Evolutionary conservation across 2,329 filamentous ascomycete species (phyloP), one percentile per base, ranked within the genome.

Genomic region (Talaromyces verruculosus): DNA sequence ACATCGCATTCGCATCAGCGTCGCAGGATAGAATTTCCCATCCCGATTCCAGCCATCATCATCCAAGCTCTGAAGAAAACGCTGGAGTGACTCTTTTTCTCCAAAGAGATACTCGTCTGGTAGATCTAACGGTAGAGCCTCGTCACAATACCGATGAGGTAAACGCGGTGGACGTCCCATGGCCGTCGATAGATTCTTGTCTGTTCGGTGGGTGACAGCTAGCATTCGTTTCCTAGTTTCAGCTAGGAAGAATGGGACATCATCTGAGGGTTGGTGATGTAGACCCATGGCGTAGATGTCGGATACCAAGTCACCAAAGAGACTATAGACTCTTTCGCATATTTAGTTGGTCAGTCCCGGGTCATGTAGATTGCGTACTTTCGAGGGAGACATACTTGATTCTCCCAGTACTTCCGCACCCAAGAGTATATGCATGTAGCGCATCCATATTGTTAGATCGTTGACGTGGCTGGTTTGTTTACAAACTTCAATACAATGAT

Each of bases 151-250:
- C 11, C 68, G 67, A 64, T 69, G 69, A 22, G 69, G 70, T 11
- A 75, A 68, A 5, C 71, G 66, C 1, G 73, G 73, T n/a, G 73
- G 73, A 28, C 73, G 68, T 25, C 72, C 72, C 6, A 74, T 59
- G 47, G 73, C 70, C 5, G 70, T 74, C 2, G 73, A 68, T 17
- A 74, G 64, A 22, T 67, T 71, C 63, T 74, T 75, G 61, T 75
- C 74, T 11, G 68, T 58, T 22, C 65, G 69, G 45, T 73, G 72
- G 11, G 69, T 65, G 3, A 68, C 65, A n/a, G 71, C 67, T 64
- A 75, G 70, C 11, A 70, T 68, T 41, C 71, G 66, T 58, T 70
- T 73, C 25, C 72, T 69, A 28, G 71, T 69, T 49, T 75, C 70
- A 5, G 61, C 66, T 15, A 75, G 67, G 45, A 73, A 74, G 19